Percentiles rank a stretch among this genome's conserved stretches.
Evolutionary conservation across 163 green algal species (phyloP).

Genomic region (Trebouxia gelatinosa): DNA sequence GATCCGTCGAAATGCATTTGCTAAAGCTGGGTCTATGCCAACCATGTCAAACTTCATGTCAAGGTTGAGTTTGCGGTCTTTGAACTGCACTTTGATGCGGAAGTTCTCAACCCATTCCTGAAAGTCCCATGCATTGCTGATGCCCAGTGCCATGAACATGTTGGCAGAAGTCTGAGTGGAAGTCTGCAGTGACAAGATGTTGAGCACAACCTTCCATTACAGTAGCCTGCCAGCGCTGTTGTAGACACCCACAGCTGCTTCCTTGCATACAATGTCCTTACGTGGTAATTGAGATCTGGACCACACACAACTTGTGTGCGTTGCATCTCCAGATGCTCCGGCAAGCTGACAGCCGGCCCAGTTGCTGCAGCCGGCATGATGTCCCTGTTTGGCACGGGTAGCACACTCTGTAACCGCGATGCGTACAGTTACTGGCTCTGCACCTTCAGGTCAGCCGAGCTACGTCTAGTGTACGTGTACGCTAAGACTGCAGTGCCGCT

Average conservation of each 20-base stretch:
- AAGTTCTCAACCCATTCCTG: constrained; percentile 68
- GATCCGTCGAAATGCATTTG: constrained; percentile 93
- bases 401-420: too few species aligned
- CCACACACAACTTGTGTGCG: constrained; percentile 63
- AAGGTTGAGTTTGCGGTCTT: constrained; percentile 43
- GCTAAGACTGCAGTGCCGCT: too few species aligned
- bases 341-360: too few species aligned
- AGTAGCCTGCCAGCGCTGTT: background rate
- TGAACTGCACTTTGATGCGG: constrained; percentile 41
- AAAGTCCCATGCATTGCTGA: constrained; percentile 79
- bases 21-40: constrained; percentile 79
- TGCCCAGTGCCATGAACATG: constrained; percentile 63
- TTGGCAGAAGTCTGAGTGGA: constrained; percentile 65
- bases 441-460: too few species aligned
- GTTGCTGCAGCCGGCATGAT: too few species aligned
- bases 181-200: constrained; percentile 55
- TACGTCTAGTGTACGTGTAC: too few species aligned
- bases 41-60: constrained; percentile 93
- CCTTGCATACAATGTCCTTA: constrained; percentile 37
- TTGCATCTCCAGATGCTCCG: constrained; percentile 41
- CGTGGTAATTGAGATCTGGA: constrained; percentile 73
- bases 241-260: background rate
- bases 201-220: background rate
- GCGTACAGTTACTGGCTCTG: too few species aligned
- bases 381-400: too few species aligned